Evolutionary conservation across 192 early-diverging fungal genomes (phyloP).

Genomic region (Coemansia erecta): DNA sequence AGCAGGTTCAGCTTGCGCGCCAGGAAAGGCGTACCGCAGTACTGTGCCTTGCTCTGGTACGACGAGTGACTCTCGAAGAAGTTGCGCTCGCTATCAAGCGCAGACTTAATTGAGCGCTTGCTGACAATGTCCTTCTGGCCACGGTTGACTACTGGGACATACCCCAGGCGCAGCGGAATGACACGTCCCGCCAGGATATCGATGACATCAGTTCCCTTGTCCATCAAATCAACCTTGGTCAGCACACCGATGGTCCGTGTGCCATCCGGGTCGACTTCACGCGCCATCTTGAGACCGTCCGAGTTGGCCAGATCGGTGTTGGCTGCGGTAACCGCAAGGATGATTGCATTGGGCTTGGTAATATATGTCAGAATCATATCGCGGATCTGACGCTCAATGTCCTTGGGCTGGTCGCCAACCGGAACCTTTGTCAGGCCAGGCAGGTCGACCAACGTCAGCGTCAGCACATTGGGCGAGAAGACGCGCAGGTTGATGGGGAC

Average conservation of each 20-base stretch:
- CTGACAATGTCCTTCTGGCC: constrained; percentile 96
- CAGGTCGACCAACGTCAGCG: constrained; percentile 97
- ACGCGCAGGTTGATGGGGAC: constrained; percentile 96
- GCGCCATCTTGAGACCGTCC: constrained; percentile 96
- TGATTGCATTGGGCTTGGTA: constrained; percentile 96
- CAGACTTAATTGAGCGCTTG: constrained; percentile 84
- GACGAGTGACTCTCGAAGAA: constrained; percentile 97
- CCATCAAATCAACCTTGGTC: constrained; percentile 99
- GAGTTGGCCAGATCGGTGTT: constrained; percentile 99
- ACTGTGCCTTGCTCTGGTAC: constrained; percentile 95
- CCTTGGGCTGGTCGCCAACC: constrained; percentile 98
- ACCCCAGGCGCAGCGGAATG: constrained; percentile 95
- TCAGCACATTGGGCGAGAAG: constrained; percentile 97
- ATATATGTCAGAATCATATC: constrained; percentile 99
- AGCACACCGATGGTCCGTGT: constrained; percentile 98
- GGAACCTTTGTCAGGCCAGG: constrained; percentile 99
- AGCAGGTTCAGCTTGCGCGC: constrained; percentile 98
- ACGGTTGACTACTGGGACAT: constrained; percentile 99
- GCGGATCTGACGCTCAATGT: constrained; percentile 97
- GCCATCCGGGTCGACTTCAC: constrained; percentile 99
- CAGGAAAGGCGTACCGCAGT: constrained; percentile 98
- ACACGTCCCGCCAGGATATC: constrained; percentile 97
- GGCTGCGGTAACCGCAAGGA: constrained; percentile 95
- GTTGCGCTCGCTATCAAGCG: constrained; percentile 83
- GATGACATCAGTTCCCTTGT: constrained; percentile 98